Evolutionary conservation across 2,329 filamentous ascomycete species (phyloP), one percentile per base, ranked within the genome.

Genomic region (Leptographium lundbergii): DNA sequence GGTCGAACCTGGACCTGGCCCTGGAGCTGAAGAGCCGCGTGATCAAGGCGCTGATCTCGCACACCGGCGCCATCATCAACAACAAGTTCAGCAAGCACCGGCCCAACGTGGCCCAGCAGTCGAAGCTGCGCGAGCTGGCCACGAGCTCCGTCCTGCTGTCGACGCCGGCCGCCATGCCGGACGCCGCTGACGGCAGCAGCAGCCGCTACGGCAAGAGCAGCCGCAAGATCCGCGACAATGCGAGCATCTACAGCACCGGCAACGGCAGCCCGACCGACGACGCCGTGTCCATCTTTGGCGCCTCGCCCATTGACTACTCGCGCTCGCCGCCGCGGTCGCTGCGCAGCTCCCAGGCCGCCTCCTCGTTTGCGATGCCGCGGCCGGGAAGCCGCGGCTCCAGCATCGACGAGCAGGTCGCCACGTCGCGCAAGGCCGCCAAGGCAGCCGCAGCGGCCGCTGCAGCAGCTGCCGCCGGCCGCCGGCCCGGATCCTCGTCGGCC

Each of bases 1-100:
- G 94, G 94, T 96, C 91, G 7, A 99, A 97, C 70, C 81, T 99
- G 7, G 94, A 99, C 68, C 82, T 99, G 11, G 91, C 92, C 0
- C 78, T 97, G 54, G 88, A 91, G 17, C 79, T 99, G 58, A 97
- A 99, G 75, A 95, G 91, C 69, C 91, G 95, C 54, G 88, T 97
- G 60, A 89, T 96, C 69, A 89, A 91, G 68, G 92, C 94, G 0
- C 79, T 99, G 53, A 95, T 99, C 67, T 94, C 89, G 1, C 94
- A 99, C 69, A 91, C 92, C 0, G 94, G 94, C 42, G 91, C 94
- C 60, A 96, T 99, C 65, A 90, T 99, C 56, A 90, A 92, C 58
- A 99, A 99, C 78, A 99, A 99, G 70, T 89, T 99, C 72, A 89
- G 86, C 57, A 89, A 90, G 68, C 89, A 95, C 69, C 84, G 91